Percentiles rank a stretch among this genome's conserved stretches.
Conservation (phyloP, 768 basidiomycete species). For the Podaxis sp. region DNA sequence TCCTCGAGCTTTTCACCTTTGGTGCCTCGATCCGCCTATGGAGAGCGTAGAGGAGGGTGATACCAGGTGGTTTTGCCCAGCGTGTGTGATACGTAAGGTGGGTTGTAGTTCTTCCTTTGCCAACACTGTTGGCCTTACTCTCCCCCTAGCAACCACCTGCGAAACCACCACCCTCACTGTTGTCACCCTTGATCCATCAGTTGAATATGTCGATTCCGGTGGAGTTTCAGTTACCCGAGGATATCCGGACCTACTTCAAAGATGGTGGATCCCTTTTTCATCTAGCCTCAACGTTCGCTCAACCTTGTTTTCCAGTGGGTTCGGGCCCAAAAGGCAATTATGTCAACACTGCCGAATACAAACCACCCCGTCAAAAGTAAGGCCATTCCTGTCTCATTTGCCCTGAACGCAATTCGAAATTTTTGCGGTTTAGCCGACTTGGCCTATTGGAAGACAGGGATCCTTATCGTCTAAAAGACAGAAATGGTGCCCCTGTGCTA, state of each 20-base stretch:
- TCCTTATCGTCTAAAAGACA: constrained; percentile 81
- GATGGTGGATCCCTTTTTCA: constrained; percentile 60
- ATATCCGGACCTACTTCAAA: constrained; percentile 80
- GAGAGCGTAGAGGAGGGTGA: constrained; percentile 85
- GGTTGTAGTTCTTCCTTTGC: constrained; percentile 24
- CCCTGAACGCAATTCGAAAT: constrained; percentile 14
- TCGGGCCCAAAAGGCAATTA: constrained; percentile 82
- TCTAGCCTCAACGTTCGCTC: constrained; percentile 16
- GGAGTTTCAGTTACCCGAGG: constrained; percentile 86
- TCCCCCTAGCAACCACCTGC: constrained; percentile 61
- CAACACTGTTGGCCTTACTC: constrained; percentile 18
- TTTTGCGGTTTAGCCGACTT: constrained; percentile 55
- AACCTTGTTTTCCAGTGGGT: constrained; percentile 52
- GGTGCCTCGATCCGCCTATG: constrained; percentile 96
- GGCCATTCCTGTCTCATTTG: constrained; percentile 28
- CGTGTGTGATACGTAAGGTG: constrained; percentile 68
- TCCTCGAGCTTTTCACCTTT: constrained; percentile 92
- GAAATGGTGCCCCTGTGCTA: constrained; percentile 78
- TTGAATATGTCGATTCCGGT: constrained; percentile 68
- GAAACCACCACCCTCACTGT: constrained; percentile 64
- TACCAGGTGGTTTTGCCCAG: constrained; percentile 80
- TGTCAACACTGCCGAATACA: constrained; percentile 74
- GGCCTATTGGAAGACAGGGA: constrained; percentile 92
- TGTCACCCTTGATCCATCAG: constrained; percentile 72
- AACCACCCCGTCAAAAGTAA: constrained; percentile 81